These are phyloP conservation scores for Fusarium kyushuense DNA, from an alignment of 2,329 filamentous ascomycete species.

Conservation along the genomic window DNA sequence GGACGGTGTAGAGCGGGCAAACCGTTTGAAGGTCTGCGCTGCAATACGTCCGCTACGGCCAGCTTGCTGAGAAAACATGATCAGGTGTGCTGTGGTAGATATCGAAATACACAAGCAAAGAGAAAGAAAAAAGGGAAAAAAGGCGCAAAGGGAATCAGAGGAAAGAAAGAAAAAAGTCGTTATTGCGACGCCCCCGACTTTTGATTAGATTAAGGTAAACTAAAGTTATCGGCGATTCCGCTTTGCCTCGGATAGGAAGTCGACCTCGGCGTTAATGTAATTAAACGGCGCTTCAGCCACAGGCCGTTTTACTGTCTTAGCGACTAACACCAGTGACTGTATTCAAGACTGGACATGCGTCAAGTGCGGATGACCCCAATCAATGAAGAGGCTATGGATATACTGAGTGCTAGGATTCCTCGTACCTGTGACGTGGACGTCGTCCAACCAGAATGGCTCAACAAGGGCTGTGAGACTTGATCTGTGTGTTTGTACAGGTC, in stretches of 20 bases:
- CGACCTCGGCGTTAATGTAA: slow-evolving; percentile 40
- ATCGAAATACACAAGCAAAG: slow-evolving; percentile 1
- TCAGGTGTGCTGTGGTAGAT: background rate
- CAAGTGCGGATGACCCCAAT: slow-evolving; percentile 10
- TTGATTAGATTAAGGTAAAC: slow-evolving; percentile 33
- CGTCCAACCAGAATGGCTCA: slow-evolving; percentile 34
- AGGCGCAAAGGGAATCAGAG: background rate
- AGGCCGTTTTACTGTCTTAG: background rate
- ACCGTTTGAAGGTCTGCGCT: slow-evolving; percentile 41
- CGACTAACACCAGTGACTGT: too few relatives aligned
- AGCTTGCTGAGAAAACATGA: slow-evolving; percentile 45
- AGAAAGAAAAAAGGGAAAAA: background rate
- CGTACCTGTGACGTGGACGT: slow-evolving; percentile 36
- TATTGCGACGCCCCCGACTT: slow-evolving; percentile 25
- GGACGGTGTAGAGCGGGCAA: slow-evolving; percentile 32
- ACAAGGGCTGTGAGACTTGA: slow-evolving; percentile 31
- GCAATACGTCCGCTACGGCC: slow-evolving; percentile 44
- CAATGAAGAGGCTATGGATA: background rate
- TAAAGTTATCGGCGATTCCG: slow-evolving; percentile 31
- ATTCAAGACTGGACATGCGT: background rate
- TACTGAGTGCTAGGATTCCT: slow-evolving; percentile 20
- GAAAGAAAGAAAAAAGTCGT: background rate
- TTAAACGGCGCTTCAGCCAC: slow-evolving; percentile 18
- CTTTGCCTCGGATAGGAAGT: slow-evolving; percentile 43
- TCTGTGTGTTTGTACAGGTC: slow-evolving; percentile 27